Conservation (phyloP, 768 basidiomycete species). For the Albatrellus ellisii region DNA sequence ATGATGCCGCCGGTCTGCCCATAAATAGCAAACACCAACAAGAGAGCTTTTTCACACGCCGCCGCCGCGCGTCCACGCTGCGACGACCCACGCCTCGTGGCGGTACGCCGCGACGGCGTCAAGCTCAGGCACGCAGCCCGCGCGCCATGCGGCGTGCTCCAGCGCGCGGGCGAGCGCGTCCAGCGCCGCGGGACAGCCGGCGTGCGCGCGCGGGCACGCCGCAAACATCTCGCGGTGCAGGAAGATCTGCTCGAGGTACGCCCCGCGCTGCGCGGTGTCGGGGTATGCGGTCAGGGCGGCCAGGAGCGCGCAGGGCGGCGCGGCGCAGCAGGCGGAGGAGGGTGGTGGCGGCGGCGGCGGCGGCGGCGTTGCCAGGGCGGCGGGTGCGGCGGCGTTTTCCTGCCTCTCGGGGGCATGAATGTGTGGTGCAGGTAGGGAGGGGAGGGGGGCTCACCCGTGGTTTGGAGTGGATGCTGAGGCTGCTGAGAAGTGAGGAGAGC, state of each 20-base stretch:
- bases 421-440: background rate
- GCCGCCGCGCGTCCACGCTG: constrained; percentile 14
- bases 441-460: constrained; percentile 7
- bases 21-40: too few species aligned
- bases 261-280: constrained; percentile 62
- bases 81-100: constrained; percentile 54
- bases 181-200: constrained; percentile 48
- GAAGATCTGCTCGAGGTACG: constrained; percentile 68
- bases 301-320: constrained; percentile 19
- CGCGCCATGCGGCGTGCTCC: constrained; percentile 73
- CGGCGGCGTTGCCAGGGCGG: constrained; percentile 5
- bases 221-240: constrained; percentile 59
- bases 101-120: constrained; percentile 60
- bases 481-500: constrained; percentile 9
- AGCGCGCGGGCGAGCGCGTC: constrained; percentile 51
- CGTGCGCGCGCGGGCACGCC: constrained; percentile 50
- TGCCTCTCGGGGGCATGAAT: constrained; percentile 12
- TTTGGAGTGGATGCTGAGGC: constrained; percentile 12
- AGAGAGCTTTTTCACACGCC: too few species aligned
- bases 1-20: too few species aligned
- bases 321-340: constrained; percentile 14
- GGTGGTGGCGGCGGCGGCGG: constrained; percentile 11
- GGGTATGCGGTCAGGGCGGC: constrained; percentile 20
- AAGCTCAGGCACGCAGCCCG: constrained; percentile 67
- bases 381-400: constrained; percentile 8